Evolutionary conservation across 129 eudicot species (phyloP).

Genomic region (Artemisia tridentata): DNA sequence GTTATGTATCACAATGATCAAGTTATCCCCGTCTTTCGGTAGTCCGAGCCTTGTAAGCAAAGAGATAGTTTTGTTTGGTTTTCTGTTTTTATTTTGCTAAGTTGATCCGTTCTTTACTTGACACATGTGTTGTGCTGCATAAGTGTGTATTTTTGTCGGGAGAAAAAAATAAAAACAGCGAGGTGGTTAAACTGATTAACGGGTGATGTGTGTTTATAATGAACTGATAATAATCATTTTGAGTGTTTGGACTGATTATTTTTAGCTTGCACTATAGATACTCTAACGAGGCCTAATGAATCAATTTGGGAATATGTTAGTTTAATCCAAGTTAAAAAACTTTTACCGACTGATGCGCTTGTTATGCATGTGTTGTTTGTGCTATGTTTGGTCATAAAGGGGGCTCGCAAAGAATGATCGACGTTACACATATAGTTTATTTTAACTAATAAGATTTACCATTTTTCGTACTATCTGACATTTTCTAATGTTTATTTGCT

Average conservation of each 20-base stretch:
- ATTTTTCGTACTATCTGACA: conserved; percentile 21
- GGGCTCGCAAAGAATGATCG: neutral
- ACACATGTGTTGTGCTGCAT: neutral
- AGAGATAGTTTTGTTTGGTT: neutral
- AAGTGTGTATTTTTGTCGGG: neutral
- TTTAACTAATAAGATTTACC: neutral
- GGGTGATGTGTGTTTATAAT: neutral
- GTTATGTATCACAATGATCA: conserved; percentile 57
- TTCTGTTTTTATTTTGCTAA: conserved; percentile 14
- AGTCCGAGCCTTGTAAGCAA: conserved; percentile 57
- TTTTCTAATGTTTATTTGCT: conserved; percentile 13
- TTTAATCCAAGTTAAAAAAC: neutral
- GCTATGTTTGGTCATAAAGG: neutral
- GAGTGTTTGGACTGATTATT: neutral
- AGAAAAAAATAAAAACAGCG: neutral
- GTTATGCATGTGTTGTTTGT: neutral
- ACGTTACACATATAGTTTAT: neutral
- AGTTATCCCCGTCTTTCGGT: conserved; percentile 46
- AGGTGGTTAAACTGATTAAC: neutral
- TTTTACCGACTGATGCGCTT: neutral
- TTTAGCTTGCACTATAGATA: neutral
- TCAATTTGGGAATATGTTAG: neutral
- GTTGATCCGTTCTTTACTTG: conserved; percentile 1
- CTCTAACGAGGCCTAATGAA: too few relatives aligned
- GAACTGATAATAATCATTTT: neutral